phyloP scores from a whole-genome alignment of 2,329 filamentous ascomycete genomes.

The Botryosphaeria dothidea region DNA sequence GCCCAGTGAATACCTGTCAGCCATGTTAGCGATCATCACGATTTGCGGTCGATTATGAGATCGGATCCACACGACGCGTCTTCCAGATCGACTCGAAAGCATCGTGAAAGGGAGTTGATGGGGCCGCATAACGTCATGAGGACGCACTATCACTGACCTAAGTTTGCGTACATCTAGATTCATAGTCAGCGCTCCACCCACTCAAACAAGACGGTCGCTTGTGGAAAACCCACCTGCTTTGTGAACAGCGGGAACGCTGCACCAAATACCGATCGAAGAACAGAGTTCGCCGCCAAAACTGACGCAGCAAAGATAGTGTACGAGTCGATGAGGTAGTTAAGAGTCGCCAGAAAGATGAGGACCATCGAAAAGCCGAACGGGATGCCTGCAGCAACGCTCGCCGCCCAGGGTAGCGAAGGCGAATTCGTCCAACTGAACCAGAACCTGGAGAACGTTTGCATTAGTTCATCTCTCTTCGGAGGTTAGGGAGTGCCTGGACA shows the following conservation, averaged over 20 bases:
- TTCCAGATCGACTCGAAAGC: background rate
- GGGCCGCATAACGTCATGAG: no score
- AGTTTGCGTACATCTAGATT: slow-evolving; percentile 46
- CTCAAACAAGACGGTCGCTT: background rate
- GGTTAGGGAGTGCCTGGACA: background rate
- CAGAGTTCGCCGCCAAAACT: slow-evolving; percentile 74
- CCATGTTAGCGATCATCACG: slow-evolving; percentile 40
- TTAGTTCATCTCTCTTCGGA: background rate
- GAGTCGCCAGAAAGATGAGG: slow-evolving; percentile 61
- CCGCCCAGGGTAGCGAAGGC: slow-evolving; percentile 58
- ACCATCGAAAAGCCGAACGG: slow-evolving; percentile 63
- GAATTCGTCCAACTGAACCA: slow-evolving; percentile 47
- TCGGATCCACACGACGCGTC: background rate
- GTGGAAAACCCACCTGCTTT: slow-evolving; percentile 45
- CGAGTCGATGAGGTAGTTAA: slow-evolving; percentile 45
- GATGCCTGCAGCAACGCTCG: slow-evolving; percentile 50
- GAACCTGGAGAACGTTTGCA: slow-evolving; percentile 21
- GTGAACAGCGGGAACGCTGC: slow-evolving; percentile 81
- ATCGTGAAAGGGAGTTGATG: background rate
- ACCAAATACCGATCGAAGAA: slow-evolving; percentile 75
- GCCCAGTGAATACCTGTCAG: slow-evolving; percentile 66
- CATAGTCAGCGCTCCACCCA: background rate
- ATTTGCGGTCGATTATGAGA: slow-evolving; percentile 6
- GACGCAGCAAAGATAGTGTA: slow-evolving; percentile 77
- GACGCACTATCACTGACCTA: slow-evolving; percentile 25